phyloP scores from a whole-genome alignment of 768 basidiomycete genomes.

The Coprinopsis marcescibilis region DNA sequence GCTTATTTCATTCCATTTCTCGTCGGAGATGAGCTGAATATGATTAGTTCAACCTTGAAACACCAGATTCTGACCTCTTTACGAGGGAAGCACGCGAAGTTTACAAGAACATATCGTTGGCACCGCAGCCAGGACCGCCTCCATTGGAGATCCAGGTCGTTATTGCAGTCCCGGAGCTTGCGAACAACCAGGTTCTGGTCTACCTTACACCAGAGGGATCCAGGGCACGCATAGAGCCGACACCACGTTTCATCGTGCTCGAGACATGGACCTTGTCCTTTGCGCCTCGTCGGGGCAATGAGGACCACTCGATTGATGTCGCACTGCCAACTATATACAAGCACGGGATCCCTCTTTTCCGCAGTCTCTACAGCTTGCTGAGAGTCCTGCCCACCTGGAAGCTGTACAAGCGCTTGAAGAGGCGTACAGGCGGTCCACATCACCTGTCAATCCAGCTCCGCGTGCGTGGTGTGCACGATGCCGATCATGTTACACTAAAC shows the following conservation, averaged over 20 bases:
- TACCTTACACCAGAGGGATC: conserved; percentile 53
- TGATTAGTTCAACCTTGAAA: conserved; percentile 14
- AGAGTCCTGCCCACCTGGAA: conserved; percentile 76
- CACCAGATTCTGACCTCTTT: conserved; percentile 15
- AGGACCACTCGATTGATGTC: conserved; percentile 32
- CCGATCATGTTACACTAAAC: conserved; percentile 23
- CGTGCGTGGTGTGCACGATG: conserved; percentile 19
- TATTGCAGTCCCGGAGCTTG: conserved; percentile 62
- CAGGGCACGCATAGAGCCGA: conserved; percentile 61
- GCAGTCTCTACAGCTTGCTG: conserved; percentile 68
- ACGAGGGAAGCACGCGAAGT: conserved; percentile 11
- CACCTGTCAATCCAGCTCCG: conserved; percentile 23
- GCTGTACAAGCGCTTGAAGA: conserved; percentile 55
- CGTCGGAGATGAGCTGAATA: background rate
- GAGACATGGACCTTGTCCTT: conserved; percentile 13
- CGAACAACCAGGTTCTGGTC: conserved; percentile 68
- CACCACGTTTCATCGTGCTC: conserved; percentile 47
- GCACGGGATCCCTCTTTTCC: conserved; percentile 76
- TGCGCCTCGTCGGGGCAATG: conserved; percentile 4
- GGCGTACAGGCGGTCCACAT: conserved; percentile 35
- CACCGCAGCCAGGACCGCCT: conserved; percentile 30
- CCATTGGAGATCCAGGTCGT: conserved; percentile 56
- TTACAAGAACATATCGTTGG: conserved; percentile 29
- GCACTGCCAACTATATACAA: conserved; percentile 75
- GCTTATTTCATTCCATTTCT: background rate